Evolutionary conservation across 148 eudicot species (phyloP).

Genomic region (Vaccinium darrowii): DNA sequence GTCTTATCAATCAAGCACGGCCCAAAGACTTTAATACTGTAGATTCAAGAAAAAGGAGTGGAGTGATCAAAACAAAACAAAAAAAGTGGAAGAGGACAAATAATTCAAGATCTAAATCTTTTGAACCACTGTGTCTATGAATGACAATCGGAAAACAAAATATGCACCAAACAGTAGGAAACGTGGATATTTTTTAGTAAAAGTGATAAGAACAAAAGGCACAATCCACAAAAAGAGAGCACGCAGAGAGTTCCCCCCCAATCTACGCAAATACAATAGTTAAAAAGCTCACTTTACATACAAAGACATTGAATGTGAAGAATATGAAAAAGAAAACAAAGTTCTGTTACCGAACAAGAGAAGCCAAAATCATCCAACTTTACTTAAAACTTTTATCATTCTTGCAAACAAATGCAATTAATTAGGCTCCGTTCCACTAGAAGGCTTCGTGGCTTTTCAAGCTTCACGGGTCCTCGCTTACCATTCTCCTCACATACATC

Average conservation of each 20-base stretch:
- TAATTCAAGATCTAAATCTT: background rate
- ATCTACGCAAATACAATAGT: constrained; percentile 11
- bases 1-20: background rate
- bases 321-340: constrained; percentile 20
- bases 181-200: constrained; percentile 7
- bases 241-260: constrained; percentile 4
- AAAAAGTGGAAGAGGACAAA: background rate
- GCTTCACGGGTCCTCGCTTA: too few relatives aligned
- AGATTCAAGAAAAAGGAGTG: background rate
- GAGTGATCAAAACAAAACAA: too few relatives aligned
- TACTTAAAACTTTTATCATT: background rate
- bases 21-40: background rate
- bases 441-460: too few relatives aligned
- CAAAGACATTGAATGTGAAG: constrained; percentile 21
- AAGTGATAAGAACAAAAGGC: constrained; percentile 37
- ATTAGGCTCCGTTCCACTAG: too few relatives aligned
- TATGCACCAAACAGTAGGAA: background rate
- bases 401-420: background rate
- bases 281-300: constrained; percentile 14
- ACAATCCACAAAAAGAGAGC: constrained; percentile 33
- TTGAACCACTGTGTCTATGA: constrained; percentile 18
- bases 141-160: constrained; percentile 16
- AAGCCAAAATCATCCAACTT: background rate
- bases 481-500: too few relatives aligned
- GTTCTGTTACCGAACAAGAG: background rate